Conservation (phyloP, 306 rosid genomes). For the Alnus rubra region DNA sequence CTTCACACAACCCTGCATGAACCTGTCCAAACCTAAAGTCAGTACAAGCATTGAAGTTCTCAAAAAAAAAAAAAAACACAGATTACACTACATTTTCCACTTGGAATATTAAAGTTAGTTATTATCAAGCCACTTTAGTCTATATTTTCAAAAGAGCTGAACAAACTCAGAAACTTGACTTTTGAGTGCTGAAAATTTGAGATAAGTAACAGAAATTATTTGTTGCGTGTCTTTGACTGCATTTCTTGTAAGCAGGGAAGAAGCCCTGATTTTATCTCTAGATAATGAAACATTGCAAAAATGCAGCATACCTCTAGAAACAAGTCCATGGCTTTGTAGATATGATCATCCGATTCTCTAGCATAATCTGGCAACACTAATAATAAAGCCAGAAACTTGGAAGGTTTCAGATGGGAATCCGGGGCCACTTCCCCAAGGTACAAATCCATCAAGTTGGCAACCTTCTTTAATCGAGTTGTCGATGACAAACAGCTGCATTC, state of each 20-base stretch:
- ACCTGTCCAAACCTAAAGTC: constrained; percentile 41
- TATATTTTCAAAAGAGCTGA: too few relatives aligned
- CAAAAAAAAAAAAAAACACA: neutral
- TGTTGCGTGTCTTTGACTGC: neutral
- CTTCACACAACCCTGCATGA: constrained; percentile 57
- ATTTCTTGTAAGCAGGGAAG: neutral
- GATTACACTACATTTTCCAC: too few relatives aligned
- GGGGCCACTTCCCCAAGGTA: constrained; percentile 74
- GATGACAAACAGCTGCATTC: constrained; percentile 35
- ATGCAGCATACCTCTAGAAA: constrained; percentile 55
- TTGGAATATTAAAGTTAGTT: too few relatives aligned
- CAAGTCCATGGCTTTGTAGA: constrained; percentile 61
- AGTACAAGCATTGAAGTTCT: constrained; percentile 2
- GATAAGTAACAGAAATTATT: neutral
- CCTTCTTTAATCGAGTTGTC: constrained; percentile 42
- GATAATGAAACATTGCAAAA: constrained; percentile 1
- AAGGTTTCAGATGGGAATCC: constrained; percentile 59
- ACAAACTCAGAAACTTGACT: too few relatives aligned
- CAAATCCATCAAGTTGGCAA: constrained; percentile 48
- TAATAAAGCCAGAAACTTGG: constrained; percentile 54
- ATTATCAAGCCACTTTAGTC: too few relatives aligned
- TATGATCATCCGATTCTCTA: constrained; percentile 66
- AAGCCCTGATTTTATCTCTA: neutral
- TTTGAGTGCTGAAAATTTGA: neutral
- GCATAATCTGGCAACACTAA: constrained; percentile 50